phyloP scores from a whole-genome alignment of 176 grass and related monocot genomes.

The Ensete ventricosum region DNA sequence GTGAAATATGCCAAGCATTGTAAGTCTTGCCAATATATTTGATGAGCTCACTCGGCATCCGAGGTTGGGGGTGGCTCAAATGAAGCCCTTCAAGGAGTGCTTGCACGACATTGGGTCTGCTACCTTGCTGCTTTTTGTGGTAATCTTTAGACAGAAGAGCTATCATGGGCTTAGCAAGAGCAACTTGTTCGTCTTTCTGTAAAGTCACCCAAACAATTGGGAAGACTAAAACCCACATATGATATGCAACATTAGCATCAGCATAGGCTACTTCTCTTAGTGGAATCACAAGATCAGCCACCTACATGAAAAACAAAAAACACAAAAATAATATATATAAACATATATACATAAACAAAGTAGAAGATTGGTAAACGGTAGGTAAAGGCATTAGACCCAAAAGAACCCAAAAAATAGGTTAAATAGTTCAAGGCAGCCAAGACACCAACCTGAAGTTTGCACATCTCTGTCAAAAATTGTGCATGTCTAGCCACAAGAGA shows the following conservation, averaged over 20 bases:
- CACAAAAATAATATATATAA: slow-evolving; percentile 15
- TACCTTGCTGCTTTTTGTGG: slow-evolving; percentile 91
- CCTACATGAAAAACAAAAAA: slow-evolving; percentile 38
- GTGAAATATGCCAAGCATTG: slow-evolving; percentile 84
- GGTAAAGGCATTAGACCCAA: no score
- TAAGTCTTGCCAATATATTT: slow-evolving; percentile 99
- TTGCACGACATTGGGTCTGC: slow-evolving; percentile 91
- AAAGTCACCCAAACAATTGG: slow-evolving; percentile 99
- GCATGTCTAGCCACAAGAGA: slow-evolving; percentile 67
- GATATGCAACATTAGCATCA: slow-evolving; percentile 89
- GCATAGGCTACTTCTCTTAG: slow-evolving; percentile 89
- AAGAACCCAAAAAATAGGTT: not conserved
- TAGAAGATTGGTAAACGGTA: no score
- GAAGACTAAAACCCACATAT: slow-evolving; percentile 98
- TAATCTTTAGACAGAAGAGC: slow-evolving; percentile 91
- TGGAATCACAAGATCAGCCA: slow-evolving; percentile 77
- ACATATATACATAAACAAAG: slow-evolving; percentile 14
- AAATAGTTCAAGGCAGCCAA: not conserved
- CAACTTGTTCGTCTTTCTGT: slow-evolving; percentile 94
- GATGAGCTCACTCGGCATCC: slow-evolving; percentile 97
- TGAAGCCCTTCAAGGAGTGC: slow-evolving; percentile 98
- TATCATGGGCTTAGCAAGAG: slow-evolving; percentile 92
- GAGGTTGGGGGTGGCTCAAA: slow-evolving; percentile 95
- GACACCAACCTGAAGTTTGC: slow-evolving; percentile 62
- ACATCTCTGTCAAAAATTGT: slow-evolving; percentile 80